phyloP scores from a whole-genome alignment of 495 filamentous ascomycete species.

The Penicilliopsis zonata region DNA sequence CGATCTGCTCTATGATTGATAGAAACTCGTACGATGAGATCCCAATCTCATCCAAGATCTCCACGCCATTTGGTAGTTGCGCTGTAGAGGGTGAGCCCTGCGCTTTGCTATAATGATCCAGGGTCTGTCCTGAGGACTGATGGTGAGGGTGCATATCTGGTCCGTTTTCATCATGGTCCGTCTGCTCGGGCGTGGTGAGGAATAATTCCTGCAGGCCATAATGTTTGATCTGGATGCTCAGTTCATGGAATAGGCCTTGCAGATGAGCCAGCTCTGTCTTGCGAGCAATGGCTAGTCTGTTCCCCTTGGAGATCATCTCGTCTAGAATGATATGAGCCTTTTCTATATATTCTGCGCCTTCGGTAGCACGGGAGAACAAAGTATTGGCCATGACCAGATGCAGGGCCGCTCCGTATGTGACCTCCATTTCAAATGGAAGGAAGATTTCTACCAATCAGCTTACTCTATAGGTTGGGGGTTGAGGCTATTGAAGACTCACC shows the following conservation, averaged over 20 bases:
- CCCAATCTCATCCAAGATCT: conserved; percentile 17
- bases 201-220: conserved; percentile 9
- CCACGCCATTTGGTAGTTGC: conserved; percentile 4
- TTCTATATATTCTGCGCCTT: conserved; percentile 8
- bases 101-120: background rate
- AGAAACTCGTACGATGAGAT: conserved; percentile 20
- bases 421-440: conserved; percentile 26
- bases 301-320: conserved; percentile 22
- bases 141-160: too few species aligned
- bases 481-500: conserved; percentile 13
- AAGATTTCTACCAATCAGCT: conserved; percentile 18
- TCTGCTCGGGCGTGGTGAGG: conserved; percentile 2
- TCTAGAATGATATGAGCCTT: conserved; percentile 18
- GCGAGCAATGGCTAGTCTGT: conserved; percentile 15
- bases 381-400: conserved; percentile 18
- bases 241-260: conserved; percentile 13
- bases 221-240: conserved; percentile 8
- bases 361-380: conserved; percentile 14
- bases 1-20: conserved; percentile 17
- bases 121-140: background rate
- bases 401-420: conserved; percentile 22
- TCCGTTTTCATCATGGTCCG: too few species aligned
- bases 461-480: background rate
- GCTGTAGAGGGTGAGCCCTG: background rate
- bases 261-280: conserved; percentile 15